Conservation (phyloP, 371 early-diverging fungal genomes). For the Rhizopus arrhizus region DNA sequence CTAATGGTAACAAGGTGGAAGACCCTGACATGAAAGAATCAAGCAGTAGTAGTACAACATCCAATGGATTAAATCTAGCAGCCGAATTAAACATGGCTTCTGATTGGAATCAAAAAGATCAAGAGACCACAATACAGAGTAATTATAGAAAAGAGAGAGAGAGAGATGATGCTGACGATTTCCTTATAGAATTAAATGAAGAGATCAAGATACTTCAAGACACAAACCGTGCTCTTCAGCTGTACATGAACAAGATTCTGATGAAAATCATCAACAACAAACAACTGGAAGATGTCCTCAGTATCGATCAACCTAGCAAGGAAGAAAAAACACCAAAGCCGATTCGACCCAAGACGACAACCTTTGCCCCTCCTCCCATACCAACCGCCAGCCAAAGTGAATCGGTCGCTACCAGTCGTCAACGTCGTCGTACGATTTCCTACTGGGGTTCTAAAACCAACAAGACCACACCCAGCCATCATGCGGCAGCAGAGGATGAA, state of each 20-base stretch:
- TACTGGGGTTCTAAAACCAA: constrained; percentile 45
- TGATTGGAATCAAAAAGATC: constrained; percentile 28
- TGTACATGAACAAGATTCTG: constrained; percentile 58
- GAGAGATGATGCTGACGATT: background rate
- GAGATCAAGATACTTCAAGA: constrained; percentile 49
- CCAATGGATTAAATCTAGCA: constrained; percentile 51
- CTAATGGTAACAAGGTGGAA: constrained; percentile 6
- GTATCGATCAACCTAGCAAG: constrained; percentile 47
- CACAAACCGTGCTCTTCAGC: constrained; percentile 50
- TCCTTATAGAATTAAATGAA: constrained; percentile 39
- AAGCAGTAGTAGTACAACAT: background rate
- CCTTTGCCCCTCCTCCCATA: background rate
- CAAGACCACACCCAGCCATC: background rate
- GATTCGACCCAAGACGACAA: background rate
- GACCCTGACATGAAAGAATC: constrained; percentile 15
- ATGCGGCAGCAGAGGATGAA: background rate
- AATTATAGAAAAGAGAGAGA: constrained; percentile 7
- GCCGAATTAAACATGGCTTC: constrained; percentile 61
- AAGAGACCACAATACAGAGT: constrained; percentile 23
- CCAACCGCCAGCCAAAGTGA: background rate
- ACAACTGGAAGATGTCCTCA: constrained; percentile 49
- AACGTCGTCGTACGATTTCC: constrained; percentile 52
- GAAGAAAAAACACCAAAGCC: constrained; percentile 10
- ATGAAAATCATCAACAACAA: constrained; percentile 54
- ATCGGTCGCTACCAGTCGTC: constrained; percentile 13